Percentiles rank a stretch among this genome's conserved stretches.
Conservation (phyloP, 2,329 filamentous ascomycete genomes). For the Apiospora malaysiana region DNA sequence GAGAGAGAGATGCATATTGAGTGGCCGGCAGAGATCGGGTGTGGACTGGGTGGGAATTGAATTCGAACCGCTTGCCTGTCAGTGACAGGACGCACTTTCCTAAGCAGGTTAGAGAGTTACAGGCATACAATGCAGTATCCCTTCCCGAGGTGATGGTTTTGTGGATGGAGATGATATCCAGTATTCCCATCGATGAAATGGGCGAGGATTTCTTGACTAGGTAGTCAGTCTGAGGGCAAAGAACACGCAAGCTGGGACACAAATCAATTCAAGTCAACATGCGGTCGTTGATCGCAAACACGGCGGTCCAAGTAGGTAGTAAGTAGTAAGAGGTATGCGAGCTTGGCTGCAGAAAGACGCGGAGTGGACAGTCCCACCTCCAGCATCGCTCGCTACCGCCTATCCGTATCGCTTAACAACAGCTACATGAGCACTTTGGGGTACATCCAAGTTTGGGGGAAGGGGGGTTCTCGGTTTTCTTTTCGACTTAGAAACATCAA, state of each 20-base stretch:
- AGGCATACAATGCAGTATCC: neutral
- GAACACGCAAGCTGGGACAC: neutral
- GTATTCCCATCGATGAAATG: neutral
- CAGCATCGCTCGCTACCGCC: slow-evolving; percentile 24
- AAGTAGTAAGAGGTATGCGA: neutral
- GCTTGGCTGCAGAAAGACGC: slow-evolving; percentile 18
- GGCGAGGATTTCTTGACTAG: neutral
- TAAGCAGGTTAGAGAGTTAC: neutral
- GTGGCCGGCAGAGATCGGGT: neutral
- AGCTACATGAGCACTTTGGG: neutral
- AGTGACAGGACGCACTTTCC: neutral
- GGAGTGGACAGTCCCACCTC: neutral
- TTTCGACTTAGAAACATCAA: neutral
- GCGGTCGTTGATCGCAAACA: neutral
- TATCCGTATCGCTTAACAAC: slow-evolving; percentile 20
- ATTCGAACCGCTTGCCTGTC: neutral
- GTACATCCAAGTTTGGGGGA: neutral
- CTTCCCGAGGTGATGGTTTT: neutral
- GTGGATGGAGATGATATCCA: neutral
- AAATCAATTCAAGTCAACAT: neutral
- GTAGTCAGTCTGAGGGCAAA: neutral
- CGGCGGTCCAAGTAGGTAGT: neutral
- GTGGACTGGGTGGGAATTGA: neutral
- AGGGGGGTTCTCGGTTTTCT: no score
- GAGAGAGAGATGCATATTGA: neutral